Conservation (phyloP, 1,139 yeast species). For the Suhomyces bolitotheri region DNA sequence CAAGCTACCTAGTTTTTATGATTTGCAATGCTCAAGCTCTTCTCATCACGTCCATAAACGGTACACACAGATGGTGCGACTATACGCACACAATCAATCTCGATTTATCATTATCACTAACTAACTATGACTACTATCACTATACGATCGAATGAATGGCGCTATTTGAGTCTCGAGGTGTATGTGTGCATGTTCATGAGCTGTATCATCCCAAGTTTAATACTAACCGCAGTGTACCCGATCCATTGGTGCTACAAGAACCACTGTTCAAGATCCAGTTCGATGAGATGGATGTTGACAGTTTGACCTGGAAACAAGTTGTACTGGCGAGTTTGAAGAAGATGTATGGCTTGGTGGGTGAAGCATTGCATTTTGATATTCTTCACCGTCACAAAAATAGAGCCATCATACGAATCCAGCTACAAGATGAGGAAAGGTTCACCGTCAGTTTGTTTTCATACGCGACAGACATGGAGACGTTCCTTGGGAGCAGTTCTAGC, state of each 20-base stretch:
- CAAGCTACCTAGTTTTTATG: no score
- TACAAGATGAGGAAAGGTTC: constrained; percentile 30
- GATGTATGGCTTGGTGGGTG: constrained; percentile 42
- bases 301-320: constrained; percentile 43
- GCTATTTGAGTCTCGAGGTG: constrained; percentile 18
- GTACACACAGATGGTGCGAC: no score
- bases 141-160: constrained; percentile 17
- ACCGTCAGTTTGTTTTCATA: constrained; percentile 32
- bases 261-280: constrained; percentile 11
- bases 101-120: no score
- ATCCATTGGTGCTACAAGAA: constrained; percentile 16
- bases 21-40: no score
- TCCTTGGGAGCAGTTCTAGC: constrained; percentile 21
- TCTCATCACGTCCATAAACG: no score
- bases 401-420: constrained; percentile 27
- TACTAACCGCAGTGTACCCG: constrained; percentile 19
- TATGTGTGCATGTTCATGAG: constrained; percentile 12
- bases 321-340: constrained; percentile 32
- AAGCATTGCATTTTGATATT: constrained; percentile 42
- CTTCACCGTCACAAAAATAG: constrained; percentile 22
- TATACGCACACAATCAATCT: no score
- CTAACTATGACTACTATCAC: background rate
- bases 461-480: constrained; percentile 29
- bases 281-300: constrained; percentile 26
- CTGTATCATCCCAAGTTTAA: constrained; percentile 13